Evolutionary conservation across 2,329 filamentous ascomycete genomes (phyloP), one percentile per base, ranked within the genome.

Genomic region (Coniochaeta hoffmannii): DNA sequence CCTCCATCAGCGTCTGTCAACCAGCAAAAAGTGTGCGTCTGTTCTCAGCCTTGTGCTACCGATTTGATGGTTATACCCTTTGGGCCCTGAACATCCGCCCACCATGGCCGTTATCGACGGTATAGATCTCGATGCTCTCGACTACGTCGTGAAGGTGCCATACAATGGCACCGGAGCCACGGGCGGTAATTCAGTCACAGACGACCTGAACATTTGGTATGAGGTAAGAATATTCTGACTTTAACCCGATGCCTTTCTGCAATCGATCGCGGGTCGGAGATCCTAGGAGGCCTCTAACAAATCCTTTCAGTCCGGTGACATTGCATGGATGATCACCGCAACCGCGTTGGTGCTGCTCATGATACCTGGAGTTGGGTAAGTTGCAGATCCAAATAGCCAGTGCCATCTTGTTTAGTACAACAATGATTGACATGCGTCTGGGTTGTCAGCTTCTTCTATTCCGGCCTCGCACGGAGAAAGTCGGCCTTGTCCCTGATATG

Each of bases 401-500:
- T 32, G 32, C 26, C 17, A 26, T 35, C 14, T 24, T 17, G 26
- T 7, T 28, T 12, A 5, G 22, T 46, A 26, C 10, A 12, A 17
- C 12, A 15, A 22, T 56, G n/a, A 54, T 50, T 53, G 50, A 57
- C 53, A 30, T 30, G 26, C 22, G 15, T 24, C 55, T 19, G 15
- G 22, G 30, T 2, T 31, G 54, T 49, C 59, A 78, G 77, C 57
- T 95, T 96, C 80, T 96, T 96, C 79, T 96, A 96, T 74, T 95
- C 90, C 12, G 91, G 91, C 58, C 84, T 96, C 19, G 90, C 91
- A 19, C 86, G 91, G 58, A 81, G 91, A 67, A 96, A 96, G 74
- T 95, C 90, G 0, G 91, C 91, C 8, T 77, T 96, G 54, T 94
- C 90, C 22, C 76, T 96, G 58, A 90, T 96, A 71, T 96, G 90